phyloP scores from a whole-genome alignment of 225 moss, liverwort and hornwort genomes.

The Physcomitrium patens region DNA sequence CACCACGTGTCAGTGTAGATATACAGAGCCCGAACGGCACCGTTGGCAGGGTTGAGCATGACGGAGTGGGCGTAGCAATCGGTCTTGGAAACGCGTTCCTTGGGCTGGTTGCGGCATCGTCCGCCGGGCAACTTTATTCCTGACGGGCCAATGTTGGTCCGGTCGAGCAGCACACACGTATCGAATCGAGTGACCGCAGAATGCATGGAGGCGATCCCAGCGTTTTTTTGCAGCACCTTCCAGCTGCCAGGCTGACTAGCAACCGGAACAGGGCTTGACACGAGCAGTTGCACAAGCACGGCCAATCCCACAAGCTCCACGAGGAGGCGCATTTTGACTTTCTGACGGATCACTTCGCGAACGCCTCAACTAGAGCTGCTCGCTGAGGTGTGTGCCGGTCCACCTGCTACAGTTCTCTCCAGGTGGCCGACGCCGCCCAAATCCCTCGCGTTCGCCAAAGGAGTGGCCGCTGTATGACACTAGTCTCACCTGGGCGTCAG shows the following conservation, averaged over 20 bases:
- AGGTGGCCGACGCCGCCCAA: too few species aligned
- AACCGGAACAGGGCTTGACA: not conserved
- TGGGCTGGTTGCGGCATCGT: conserved; percentile 39
- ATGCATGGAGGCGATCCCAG: conserved; percentile 53
- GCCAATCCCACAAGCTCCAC: too few species aligned
- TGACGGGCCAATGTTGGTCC: conserved; percentile 51
- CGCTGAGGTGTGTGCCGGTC: too few species aligned
- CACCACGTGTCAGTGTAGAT: conserved; percentile 58
- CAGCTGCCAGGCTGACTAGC: conserved; percentile 34
- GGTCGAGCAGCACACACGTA: conserved; percentile 39
- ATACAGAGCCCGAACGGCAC: conserved; percentile 38
- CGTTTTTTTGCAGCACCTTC: conserved; percentile 43
- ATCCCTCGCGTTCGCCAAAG: too few species aligned
- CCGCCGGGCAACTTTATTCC: conserved; percentile 38
- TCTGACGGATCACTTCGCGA: too few species aligned
- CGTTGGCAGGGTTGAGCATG: conserved; percentile 35
- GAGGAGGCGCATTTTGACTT: too few species aligned
- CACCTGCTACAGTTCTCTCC: too few species aligned
- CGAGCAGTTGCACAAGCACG: conserved; percentile 19
- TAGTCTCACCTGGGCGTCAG: too few species aligned
- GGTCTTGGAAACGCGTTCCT: conserved; percentile 27
- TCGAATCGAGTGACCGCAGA: conserved; percentile 38
- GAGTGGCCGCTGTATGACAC: too few species aligned
- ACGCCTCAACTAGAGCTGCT: too few species aligned
- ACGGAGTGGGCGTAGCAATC: conserved; percentile 59